Evolutionary conservation across 73 alveolate genomes (phyloP).

Genomic region (Paraurostyla sp.): DNA sequence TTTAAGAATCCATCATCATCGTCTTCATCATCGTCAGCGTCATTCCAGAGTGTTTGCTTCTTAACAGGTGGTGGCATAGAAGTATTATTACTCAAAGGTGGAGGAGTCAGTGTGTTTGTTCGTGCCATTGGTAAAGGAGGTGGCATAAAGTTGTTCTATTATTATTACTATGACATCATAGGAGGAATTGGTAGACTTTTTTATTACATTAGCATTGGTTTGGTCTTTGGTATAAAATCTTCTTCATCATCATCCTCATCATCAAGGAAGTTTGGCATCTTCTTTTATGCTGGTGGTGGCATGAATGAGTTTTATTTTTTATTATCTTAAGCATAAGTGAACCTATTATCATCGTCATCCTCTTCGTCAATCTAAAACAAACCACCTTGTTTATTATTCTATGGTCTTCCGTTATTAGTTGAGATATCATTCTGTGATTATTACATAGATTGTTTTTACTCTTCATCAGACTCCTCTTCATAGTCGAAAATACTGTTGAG

Average conservation of each 20-base stretch:
- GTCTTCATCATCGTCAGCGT: slow-evolving; percentile 29
- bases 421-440: neutral
- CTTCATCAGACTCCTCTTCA: slow-evolving; percentile 56
- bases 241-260: slow-evolving; percentile 62
- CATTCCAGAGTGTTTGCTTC: slow-evolving; percentile 29
- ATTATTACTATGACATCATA: neutral
- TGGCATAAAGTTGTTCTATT: neutral
- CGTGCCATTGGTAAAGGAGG: neutral
- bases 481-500: slow-evolving; percentile 45
- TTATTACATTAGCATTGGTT: neutral
- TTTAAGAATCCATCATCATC: slow-evolving; percentile 15
- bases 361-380: slow-evolving; percentile 38
- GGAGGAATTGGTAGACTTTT: slow-evolving; percentile 23
- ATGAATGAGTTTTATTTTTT: neutral
- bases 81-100: too few species aligned
- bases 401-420: neutral
- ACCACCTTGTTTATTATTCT: slow-evolving; percentile 1
- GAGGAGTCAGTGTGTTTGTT: neutral
- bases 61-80: neutral
- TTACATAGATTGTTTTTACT: neutral
- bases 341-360: slow-evolving; percentile 42
- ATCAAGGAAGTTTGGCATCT: slow-evolving; percentile 31
- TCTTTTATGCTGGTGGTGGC: slow-evolving; percentile 3
- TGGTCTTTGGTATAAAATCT: slow-evolving; percentile 27
- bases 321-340: neutral